Evolutionary conservation across 2,329 filamentous ascomycete genomes (phyloP).

Genomic region (Zasmidium angulare): DNA sequence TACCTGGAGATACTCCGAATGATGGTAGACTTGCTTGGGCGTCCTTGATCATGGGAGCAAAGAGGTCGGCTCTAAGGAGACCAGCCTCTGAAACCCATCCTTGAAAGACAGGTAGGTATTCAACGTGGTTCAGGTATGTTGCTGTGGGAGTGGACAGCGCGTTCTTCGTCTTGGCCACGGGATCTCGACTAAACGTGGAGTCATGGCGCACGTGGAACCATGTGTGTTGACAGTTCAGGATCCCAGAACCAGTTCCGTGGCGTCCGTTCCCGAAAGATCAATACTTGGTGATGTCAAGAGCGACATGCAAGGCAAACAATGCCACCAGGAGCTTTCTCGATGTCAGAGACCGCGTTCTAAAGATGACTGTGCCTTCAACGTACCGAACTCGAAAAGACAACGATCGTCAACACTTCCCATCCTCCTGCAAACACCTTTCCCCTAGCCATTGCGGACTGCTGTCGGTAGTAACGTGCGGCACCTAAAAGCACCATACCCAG

Average conservation of each 20-base stretch:
- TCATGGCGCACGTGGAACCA: background rate
- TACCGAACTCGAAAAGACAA: slow-evolving; percentile 49
- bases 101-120: background rate
- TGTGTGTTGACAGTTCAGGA: background rate
- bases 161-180: too few species aligned
- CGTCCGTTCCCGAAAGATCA: background rate
- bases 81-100: background rate
- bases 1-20: background rate
- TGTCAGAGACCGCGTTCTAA: background rate
- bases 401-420: slow-evolving; percentile 57
- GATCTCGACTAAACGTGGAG: background rate
- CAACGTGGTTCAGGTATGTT: background rate
- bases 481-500: slow-evolving; percentile 55
- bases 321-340: slow-evolving; percentile 18
- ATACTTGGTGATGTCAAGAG: slow-evolving; percentile 16
- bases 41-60: background rate
- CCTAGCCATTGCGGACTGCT: slow-evolving; percentile 58
- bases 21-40: background rate
- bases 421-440: slow-evolving; percentile 60
- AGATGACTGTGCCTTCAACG: slow-evolving; percentile 34
- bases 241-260: background rate
- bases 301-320: slow-evolving; percentile 26
- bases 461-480: slow-evolving; percentile 59
- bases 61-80: background rate
- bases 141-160: too few species aligned